Percentiles rank a stretch among this genome's conserved stretches.
phyloP scores from a whole-genome alignment of 176 grass and related monocot species.

The Secale cereale region DNA sequence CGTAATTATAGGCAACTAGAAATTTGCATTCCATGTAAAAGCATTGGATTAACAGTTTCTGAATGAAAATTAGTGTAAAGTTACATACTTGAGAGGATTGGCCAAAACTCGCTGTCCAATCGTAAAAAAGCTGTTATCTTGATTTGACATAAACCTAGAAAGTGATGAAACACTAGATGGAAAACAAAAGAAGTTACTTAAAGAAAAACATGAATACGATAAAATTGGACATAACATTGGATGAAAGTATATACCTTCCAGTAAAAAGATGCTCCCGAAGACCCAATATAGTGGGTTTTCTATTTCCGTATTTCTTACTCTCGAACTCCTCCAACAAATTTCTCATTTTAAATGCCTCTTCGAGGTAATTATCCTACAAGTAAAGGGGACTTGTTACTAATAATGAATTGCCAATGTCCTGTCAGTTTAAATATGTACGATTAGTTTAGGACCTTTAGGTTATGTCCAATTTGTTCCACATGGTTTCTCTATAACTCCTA shows the following conservation, averaged over 20 bases:
- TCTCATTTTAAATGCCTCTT: slow-evolving; percentile 97
- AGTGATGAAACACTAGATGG: slow-evolving; percentile 90
- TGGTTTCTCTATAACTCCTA: neutral
- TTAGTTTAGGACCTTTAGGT: slow-evolving; percentile 5
- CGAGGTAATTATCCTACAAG: slow-evolving; percentile 91
- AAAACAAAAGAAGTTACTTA: neutral
- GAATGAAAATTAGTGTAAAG: slow-evolving; percentile 11
- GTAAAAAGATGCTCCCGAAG: slow-evolving; percentile 97
- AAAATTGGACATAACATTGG: slow-evolving; percentile 2
- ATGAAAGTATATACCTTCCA: slow-evolving; percentile 62
- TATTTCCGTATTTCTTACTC: slow-evolving; percentile 25
- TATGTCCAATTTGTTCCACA: neutral
- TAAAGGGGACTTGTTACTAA: slow-evolving; percentile 10
- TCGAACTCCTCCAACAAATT: slow-evolving; percentile 84
- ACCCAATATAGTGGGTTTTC: slow-evolving; percentile 81
- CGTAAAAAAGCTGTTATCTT: slow-evolving; percentile 94
- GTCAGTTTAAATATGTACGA: neutral
- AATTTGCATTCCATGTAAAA: neutral
- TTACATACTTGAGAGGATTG: slow-evolving; percentile 88
- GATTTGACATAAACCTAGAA: slow-evolving; percentile 99
- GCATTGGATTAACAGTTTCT: neutral
- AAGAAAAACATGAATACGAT: neutral
- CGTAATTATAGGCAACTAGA: neutral
- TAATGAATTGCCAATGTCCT: neutral
- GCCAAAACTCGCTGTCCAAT: slow-evolving; percentile 92